Conservation (phyloP, 192 early-diverging fungal genomes). For the Coemansia aciculifera region DNA sequence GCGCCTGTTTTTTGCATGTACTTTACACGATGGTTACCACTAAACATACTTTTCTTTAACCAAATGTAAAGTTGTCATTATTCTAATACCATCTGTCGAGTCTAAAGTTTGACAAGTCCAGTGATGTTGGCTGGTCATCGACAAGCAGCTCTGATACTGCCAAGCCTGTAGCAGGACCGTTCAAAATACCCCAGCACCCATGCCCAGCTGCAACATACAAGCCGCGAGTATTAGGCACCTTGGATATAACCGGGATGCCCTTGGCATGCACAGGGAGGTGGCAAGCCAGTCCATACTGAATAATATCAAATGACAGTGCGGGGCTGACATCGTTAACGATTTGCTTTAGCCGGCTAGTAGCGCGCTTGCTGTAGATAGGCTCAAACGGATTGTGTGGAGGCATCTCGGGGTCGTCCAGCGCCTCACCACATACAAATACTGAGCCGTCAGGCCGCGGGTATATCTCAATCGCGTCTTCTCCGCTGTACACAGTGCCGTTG, state of each 20-base stretch:
- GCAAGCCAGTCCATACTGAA: constrained; percentile 50
- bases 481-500: constrained; percentile 54
- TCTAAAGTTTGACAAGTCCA: constrained; percentile 46
- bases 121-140: constrained; percentile 30
- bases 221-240: constrained; percentile 39
- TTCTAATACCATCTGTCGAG: constrained; percentile 38
- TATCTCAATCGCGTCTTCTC: constrained; percentile 55
- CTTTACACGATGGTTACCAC: too few species aligned
- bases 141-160: constrained; percentile 47
- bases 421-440: constrained; percentile 55
- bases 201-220: constrained; percentile 52
- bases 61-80: background rate
- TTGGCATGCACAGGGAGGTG: constrained; percentile 48
- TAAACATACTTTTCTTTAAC: background rate
- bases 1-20: too few species aligned
- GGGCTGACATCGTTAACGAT: constrained; percentile 50
- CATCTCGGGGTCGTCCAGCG: constrained; percentile 52
- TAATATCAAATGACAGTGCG: constrained; percentile 36
- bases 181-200: constrained; percentile 55
- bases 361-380: constrained; percentile 49
- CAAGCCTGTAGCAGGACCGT: constrained; percentile 50
- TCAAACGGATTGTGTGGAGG: constrained; percentile 55
- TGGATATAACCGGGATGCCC: constrained; percentile 51
- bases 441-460: constrained; percentile 52
- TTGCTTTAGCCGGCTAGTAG: constrained; percentile 46